Percentiles rank a stretch among this genome's conserved stretches.
These are phyloP conservation scores for Alternaria triticimaculans DNA, from an alignment of 2,329 filamentous ascomycete genomes.

Conservation along the genomic window DNA sequence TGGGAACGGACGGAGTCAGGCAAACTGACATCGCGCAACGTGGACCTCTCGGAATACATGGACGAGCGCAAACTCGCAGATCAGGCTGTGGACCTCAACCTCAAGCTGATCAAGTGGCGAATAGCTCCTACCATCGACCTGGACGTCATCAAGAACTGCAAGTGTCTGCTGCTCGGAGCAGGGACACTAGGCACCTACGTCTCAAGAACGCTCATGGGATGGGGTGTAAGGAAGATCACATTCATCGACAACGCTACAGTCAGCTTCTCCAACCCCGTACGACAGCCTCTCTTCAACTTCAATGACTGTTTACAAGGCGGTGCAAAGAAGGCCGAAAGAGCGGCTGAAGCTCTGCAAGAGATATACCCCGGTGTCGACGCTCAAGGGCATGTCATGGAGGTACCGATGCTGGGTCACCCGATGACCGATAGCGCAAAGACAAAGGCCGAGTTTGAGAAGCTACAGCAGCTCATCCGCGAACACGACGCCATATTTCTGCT, in stretches of 20 bases:
- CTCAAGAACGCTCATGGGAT: constrained; percentile 87
- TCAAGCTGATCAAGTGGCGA: constrained; percentile 99
- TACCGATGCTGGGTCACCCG: constrained; percentile 95
- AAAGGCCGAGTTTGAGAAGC: constrained; percentile 74
- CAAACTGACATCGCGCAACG: constrained; percentile 78
- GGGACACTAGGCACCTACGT: constrained; percentile 95
- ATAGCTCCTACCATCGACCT: constrained; percentile 88
- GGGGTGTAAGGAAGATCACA: constrained; percentile 94
- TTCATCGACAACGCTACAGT: constrained; percentile 94
- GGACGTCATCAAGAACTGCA: constrained; percentile 86
- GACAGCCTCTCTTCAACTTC: constrained; percentile 91
- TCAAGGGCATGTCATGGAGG: constrained; percentile 78
- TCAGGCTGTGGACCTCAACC: constrained; percentile 92
- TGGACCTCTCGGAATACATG: constrained; percentile 91
- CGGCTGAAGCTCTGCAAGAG: constrained; percentile 78
- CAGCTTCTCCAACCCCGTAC: constrained; percentile 94
- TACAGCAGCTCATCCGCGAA: constrained; percentile 76
- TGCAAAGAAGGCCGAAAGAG: constrained; percentile 79
- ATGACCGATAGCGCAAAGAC: constrained; percentile 75
- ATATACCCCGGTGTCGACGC: constrained; percentile 92
- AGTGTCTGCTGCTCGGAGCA: constrained; percentile 87
- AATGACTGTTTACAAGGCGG: constrained; percentile 87
- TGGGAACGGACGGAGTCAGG: constrained; percentile 87
- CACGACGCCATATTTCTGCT: constrained; percentile 96
- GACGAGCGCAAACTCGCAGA: constrained; percentile 87